Base-by-base conservation (phyloP, 2,329 filamentous ascomycete genomes). In the Cryphonectria nitschkei region DNA sequence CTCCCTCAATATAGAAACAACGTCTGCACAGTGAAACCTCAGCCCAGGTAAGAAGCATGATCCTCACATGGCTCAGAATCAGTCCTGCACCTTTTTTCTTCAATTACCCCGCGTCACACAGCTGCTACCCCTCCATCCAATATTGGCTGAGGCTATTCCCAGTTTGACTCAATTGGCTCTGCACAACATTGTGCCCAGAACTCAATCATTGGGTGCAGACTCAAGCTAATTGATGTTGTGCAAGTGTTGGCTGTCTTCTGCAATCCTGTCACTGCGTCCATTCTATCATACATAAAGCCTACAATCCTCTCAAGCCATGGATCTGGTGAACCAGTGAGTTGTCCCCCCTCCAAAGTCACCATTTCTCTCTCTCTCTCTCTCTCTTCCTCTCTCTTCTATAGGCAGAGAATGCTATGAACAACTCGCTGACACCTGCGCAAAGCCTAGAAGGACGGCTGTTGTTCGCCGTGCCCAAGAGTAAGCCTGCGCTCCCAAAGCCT, bases 391-490 rank as follows among this genome's bases (percentile, higher is more conserved):
- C 26, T 26, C 26, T 26, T 26, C 26, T 26, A 43, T 43, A 54
- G 29, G 29, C 7, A n/a, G 29, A 68, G 26, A 32, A 68, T n/a
- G 58, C 34, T 68, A 65, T 65, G 46, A 58, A 70, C 58, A 72
- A 58, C 77, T 79, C 75, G 76, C 81, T 83, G 76, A 83, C 76
- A 73, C 77, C 74, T 78, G 67, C 74, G 37, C 73, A 76, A 78
- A 97, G 94, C 85, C 88, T 98, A 80, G 94, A 96, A 86, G 95
- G 95, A 79, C 92, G 96, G 75, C 88, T 98, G 70, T 89, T 98
- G 74, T 98, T 99, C 80, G 96, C 96, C 73, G 93, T 99, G n/a
- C 96, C 96, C 73, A 99, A 99, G 85, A 99, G 94, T 95, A 85
- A 85, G 93, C 89, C 70, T 32, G 65, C 68, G 72, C 37, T 60